These are phyloP conservation scores for Domatiomyces globalis DNA, from an alignment of 2,329 filamentous ascomycete genomes.

Conservation along the genomic window DNA sequence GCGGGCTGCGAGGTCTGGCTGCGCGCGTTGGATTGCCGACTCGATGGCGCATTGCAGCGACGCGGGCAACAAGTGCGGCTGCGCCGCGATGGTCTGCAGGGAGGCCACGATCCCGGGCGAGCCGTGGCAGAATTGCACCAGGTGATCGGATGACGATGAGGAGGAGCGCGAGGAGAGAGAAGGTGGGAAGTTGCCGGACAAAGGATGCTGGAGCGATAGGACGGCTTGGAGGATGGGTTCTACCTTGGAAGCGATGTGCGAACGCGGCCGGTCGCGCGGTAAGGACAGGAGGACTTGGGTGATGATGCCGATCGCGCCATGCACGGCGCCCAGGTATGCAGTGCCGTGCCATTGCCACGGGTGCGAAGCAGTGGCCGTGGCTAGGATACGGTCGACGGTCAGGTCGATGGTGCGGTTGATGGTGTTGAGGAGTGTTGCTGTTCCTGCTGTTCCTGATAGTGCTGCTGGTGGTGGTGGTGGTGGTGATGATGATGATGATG, in stretches of 20 bases:
- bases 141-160: conserved; percentile 11
- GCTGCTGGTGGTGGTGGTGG: too few species aligned
- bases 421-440: not conserved
- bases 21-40: conserved; percentile 18
- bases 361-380: conserved; percentile 24
- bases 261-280: not conserved
- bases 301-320: conserved; percentile 56
- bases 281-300: conserved; percentile 46
- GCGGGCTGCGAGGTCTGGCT: conserved; percentile 41
- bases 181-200: conserved; percentile 50
- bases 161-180: conserved; percentile 26
- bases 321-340: conserved; percentile 50
- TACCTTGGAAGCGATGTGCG: conserved; percentile 31
- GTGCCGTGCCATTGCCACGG: conserved; percentile 53
- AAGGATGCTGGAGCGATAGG: conserved; percentile 42
- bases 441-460: too few species aligned
- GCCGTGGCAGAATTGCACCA: conserved; percentile 56
- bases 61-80: conserved; percentile 32
- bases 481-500: too few species aligned
- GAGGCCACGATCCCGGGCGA: conserved; percentile 49
- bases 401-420: conserved; percentile 41
- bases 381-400: conserved; percentile 47
- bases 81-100: conserved; percentile 37
- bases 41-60: conserved; percentile 8
- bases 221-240: conserved; percentile 40